Percentiles rank a stretch among this genome's conserved stretches.
phyloP scores from a whole-genome alignment of 108 stramenopile species.

The Cyclostephanos invisitatus region DNA sequence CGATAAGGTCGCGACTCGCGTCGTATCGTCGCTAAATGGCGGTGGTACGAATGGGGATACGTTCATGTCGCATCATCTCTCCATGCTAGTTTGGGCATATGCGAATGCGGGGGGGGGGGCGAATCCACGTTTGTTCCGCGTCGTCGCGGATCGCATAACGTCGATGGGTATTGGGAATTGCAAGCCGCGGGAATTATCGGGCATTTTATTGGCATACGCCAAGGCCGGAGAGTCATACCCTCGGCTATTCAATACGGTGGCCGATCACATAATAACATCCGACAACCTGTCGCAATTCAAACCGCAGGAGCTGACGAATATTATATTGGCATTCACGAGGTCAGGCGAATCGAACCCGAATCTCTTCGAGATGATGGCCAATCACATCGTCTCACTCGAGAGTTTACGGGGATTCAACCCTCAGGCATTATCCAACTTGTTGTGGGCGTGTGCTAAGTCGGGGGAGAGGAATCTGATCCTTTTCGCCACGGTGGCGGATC shows the following conservation, averaged over 20 bases:
- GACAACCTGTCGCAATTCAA: conserved; percentile 3
- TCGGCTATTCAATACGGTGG: conserved; percentile 23
- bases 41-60: too few relatives aligned
- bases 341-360: conserved; percentile 11
- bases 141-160: not conserved
- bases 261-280: not conserved
- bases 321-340: conserved; percentile 10
- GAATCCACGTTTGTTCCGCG: not conserved
- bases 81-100: conserved; percentile 5
- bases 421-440: conserved; percentile 14
- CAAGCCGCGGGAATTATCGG: conserved; percentile 10
- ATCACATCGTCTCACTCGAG: not conserved
- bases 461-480: conserved; percentile 5
- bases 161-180: not conserved
- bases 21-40: not conserved
- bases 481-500: conserved; percentile 12
- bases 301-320: conserved; percentile 15
- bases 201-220: conserved; percentile 16
- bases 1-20: not conserved
- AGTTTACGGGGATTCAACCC: conserved; percentile 4
- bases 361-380: conserved; percentile 15
- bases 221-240: conserved; percentile 8
- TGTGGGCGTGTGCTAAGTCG: conserved; percentile 17
- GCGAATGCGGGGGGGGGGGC: not conserved
- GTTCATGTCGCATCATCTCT: not conserved